These are phyloP conservation scores for Fermentozyma sake DNA, from an alignment of 1,139 yeast genomes.

Conservation along the genomic window DNA sequence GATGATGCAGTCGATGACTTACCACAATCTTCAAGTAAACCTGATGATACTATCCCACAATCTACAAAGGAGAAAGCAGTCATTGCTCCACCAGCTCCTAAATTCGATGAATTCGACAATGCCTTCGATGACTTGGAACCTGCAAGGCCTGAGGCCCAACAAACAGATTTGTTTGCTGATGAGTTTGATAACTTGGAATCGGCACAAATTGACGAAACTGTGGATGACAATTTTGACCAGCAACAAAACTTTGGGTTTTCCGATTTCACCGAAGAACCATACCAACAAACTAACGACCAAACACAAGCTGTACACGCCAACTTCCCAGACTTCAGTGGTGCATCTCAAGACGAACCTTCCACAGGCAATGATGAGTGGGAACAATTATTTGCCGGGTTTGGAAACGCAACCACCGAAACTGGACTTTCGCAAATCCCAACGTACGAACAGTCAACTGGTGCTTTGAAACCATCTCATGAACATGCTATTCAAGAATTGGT, in stretches of 20 bases:
- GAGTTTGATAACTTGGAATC: conserved; percentile 49
- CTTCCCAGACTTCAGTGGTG: conserved; percentile 25
- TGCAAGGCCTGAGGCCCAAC: conserved; percentile 25
- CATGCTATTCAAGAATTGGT: conserved; percentile 67
- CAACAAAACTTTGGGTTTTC: conserved; percentile 25
- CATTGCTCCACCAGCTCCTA: conserved; percentile 21
- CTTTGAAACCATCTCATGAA: too few relatives aligned
- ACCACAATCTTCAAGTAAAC: conserved; percentile 15
- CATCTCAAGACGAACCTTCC: conserved; percentile 7
- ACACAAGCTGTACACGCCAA: conserved; percentile 1
- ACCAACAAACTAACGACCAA: too few relatives aligned
- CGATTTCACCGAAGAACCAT: conserved; percentile 32
- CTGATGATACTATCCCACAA: neutral
- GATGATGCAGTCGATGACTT: conserved; percentile 44
- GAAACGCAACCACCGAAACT: conserved; percentile 39
- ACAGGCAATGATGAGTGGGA: conserved; percentile 83
- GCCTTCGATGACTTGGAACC: conserved; percentile 40
- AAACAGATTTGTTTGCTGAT: conserved; percentile 27
- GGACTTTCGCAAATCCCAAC: conserved; percentile 12
- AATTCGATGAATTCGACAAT: conserved; percentile 28
- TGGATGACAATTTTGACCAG: conserved; percentile 24
- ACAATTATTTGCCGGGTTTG: conserved; percentile 86
- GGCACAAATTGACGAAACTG: conserved; percentile 39
- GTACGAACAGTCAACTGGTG: conserved; percentile 1
- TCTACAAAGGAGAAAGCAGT: conserved; percentile 2